A percentile compares a stretch with the other conserved stretches of the same genome.
Evolutionary conservation across 148 eudicot species (phyloP).

Genomic region (Camellia granthamiana): DNA sequence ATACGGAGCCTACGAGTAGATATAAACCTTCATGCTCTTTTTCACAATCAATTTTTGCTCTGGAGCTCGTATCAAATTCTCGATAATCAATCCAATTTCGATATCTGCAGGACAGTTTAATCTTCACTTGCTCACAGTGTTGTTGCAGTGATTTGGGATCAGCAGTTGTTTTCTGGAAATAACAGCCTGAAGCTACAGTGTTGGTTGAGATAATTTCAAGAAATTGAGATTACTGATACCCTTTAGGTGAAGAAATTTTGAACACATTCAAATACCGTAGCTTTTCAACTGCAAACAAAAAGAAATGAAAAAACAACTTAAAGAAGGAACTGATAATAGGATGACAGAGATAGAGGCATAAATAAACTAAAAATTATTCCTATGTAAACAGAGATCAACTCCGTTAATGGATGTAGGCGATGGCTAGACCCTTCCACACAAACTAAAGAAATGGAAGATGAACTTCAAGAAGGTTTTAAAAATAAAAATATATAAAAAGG

Average conservation of each 20-base stretch:
- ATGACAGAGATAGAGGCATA: too few relatives aligned
- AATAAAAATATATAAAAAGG: neutral
- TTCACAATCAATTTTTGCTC: neutral
- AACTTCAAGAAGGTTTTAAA: neutral
- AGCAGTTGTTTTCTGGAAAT: conserved; percentile 6
- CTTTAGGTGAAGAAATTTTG: neutral
- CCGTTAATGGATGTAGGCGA: neutral
- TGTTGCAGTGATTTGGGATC: neutral
- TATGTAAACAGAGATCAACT: neutral
- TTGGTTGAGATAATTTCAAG: too few relatives aligned
- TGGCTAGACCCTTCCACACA: neutral
- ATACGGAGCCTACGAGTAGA: neutral
- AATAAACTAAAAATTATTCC: neutral
- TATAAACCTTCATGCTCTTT: conserved; percentile 19
- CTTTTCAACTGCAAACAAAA: neutral
- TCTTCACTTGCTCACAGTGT: neutral
- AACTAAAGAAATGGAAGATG: neutral
- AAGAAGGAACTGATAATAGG: neutral
- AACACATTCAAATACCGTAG: neutral
- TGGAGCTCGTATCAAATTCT: conserved; percentile 11
- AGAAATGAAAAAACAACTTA: neutral
- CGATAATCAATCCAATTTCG: conserved; percentile 10
- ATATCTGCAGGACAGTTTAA: conserved; percentile 11
- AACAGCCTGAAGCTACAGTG: neutral
- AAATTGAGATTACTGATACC: too few relatives aligned